Evolutionary conservation across 805 yeast species (phyloP).

Genomic region (Wickerhamomyces canadensis): DNA sequence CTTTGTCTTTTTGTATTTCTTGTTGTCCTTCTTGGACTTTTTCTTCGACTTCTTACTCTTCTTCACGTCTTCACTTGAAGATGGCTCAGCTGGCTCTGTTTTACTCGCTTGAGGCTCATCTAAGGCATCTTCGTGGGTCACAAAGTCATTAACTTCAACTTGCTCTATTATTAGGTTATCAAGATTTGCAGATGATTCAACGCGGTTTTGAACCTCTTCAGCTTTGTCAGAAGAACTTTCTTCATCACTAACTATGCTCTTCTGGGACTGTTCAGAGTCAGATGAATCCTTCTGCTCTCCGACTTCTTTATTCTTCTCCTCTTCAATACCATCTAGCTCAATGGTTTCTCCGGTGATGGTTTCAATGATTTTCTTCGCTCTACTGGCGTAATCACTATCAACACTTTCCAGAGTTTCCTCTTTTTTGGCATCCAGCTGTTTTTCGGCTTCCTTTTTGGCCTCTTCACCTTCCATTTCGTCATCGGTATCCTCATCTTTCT

Average conservation of each 20-base stretch:
- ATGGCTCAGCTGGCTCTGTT: neutral
- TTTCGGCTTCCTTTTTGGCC: neutral
- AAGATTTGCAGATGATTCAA: neutral
- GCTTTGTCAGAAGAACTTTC: too few species aligned
- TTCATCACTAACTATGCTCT: too few species aligned
- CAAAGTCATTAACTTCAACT: constrained; percentile 35
- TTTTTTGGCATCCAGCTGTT: neutral
- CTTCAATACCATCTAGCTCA: constrained; percentile 14
- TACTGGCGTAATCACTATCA: constrained; percentile 23
- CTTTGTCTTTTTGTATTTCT: too few species aligned
- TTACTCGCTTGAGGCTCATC: constrained; percentile 3
- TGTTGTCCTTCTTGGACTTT: constrained; percentile 4
- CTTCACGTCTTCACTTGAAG: constrained; percentile 1
- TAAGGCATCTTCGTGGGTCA: constrained; percentile 10
- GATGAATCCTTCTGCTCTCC: neutral
- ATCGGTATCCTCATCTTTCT: too few species aligned
- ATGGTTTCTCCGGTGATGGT: constrained; percentile 17
- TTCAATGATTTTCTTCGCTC: constrained; percentile 20
- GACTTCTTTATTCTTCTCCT: neutral
- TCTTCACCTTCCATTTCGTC: constrained; percentile 4
- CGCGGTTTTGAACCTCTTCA: too few species aligned
- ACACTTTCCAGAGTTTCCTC: constrained; percentile 18
- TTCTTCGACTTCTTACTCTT: constrained; percentile 3
- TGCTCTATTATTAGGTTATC: constrained; percentile 35
- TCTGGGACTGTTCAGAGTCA: too few species aligned